A percentile compares a stretch with the other conserved stretches of the same genome.
Evolutionary conservation across 441 rosid species (phyloP).

Genomic region (Raphanus hybrid): DNA sequence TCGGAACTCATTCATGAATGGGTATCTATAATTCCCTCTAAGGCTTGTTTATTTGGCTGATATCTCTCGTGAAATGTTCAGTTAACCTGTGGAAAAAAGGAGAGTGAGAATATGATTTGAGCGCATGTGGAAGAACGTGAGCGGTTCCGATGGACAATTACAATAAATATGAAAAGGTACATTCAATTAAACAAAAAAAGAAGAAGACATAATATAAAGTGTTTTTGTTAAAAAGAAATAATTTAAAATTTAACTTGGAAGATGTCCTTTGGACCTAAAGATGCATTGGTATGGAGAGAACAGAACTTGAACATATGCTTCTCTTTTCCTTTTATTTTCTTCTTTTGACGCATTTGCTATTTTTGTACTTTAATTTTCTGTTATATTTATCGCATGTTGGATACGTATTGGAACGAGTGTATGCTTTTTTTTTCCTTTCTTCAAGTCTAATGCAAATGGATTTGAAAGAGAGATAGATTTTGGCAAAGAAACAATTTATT

Average conservation of each 20-base stretch:
- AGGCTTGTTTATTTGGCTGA: not conserved
- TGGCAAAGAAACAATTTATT: slow-evolving; percentile 52
- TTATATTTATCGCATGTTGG: not conserved
- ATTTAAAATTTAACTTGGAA: not conserved
- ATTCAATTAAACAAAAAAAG: not conserved
- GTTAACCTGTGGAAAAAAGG: not conserved
- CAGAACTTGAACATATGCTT: slow-evolving; percentile 38
- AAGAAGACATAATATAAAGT: not conserved
- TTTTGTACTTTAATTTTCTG: not conserved
- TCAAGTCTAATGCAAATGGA: slow-evolving; percentile 1
- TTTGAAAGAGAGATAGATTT: slow-evolving; percentile 43
- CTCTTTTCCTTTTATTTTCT: slow-evolving; percentile 26
- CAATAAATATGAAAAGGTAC: slow-evolving; percentile 2
- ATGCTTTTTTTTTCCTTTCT: slow-evolving; percentile 6
- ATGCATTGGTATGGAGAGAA: slow-evolving; percentile 5
- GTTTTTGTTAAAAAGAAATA: not conserved
- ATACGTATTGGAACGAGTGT: not conserved
- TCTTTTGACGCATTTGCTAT: slow-evolving; percentile 6
- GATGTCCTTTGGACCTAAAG: slow-evolving; percentile 14
- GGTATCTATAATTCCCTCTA: not conserved
- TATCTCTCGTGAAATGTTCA: not conserved
- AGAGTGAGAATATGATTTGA: not conserved
- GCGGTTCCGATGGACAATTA: not conserved
- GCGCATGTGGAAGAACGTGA: slow-evolving; percentile 4
- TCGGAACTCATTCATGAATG: not conserved